phyloP scores from a whole-genome alignment of 73 alveolate genomes.

The Breviolum minutum region DNA sequence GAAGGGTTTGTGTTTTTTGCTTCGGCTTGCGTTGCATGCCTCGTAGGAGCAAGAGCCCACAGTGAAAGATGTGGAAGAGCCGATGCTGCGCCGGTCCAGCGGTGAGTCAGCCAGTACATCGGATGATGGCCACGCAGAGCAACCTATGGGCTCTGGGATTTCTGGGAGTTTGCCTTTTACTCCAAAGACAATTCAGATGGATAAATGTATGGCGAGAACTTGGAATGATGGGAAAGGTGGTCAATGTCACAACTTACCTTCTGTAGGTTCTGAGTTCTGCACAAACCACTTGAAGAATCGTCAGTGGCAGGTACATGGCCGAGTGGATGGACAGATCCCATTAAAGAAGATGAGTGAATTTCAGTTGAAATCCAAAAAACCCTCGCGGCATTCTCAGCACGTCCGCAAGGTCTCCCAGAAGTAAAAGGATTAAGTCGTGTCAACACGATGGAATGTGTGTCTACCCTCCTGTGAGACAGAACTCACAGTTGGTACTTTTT shows the following conservation, averaged over 20 bases:
- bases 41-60: not conserved
- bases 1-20: not conserved
- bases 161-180: constrained; percentile 16
- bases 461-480: not conserved
- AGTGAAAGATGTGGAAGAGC: not conserved
- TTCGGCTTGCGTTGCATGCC: no score
- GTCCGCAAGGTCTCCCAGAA: constrained; percentile 4
- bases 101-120: no score
- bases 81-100: not conserved
- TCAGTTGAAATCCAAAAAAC: not conserved
- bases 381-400: no score
- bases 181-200: not conserved
- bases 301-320: constrained; percentile 58
- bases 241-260: not conserved
- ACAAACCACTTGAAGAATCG: not conserved
- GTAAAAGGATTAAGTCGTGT: not conserved
- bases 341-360: constrained; percentile 17
- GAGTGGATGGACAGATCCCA: constrained; percentile 44
- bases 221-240: constrained; percentile 49
- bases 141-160: constrained; percentile 26
- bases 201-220: constrained; percentile 25
- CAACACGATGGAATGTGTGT: not conserved
- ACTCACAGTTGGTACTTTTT: no score
- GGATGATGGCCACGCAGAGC: not conserved
- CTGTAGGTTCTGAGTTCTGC: constrained; percentile 1